Base-by-base conservation (phyloP, 208 protist species). In the Spongospora subterranea region DNA sequence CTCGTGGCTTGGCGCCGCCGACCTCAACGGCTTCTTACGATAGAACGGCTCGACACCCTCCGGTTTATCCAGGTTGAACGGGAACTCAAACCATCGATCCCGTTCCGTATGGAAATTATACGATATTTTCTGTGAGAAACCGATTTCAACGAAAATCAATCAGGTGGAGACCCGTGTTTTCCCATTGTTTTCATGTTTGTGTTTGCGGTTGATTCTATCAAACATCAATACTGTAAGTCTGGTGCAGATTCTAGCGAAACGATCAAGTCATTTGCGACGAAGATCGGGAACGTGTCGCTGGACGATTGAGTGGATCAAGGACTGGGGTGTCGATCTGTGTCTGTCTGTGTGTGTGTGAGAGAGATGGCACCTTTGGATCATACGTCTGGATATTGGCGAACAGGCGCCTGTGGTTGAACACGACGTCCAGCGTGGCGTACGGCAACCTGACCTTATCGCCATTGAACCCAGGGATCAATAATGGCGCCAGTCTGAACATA, bases 81-180 rank as follows among this genome's bases (percentile, higher is more conserved):
- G 71, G n/a, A 82, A 82, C 71, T 82, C 71, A 35, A 39, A 82
- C 71, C 71, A 82, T 39, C 71, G 71, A 35, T 82, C 71, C n/a
- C 40, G 71, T 43, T 82, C 17, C 17, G 71, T 82, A 35, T 82
- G 17, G 71, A 82, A 82, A 82, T 82, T 82, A 43, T 82, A 82
- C 71, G 71, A 45, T 6, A 82, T 82, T 43, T 60, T 60, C 50
- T 60, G 6, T 24, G 24, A 60, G 24, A 60, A 24, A 24, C 24
- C 24, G 13, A 60, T 6, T 29, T 60, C 50, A 60, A 29, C 6
- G 24, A 24, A 60, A 6, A n/a, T n/a, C n/a, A n/a, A n/a, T n/a
- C n/a, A n/a, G n/a, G n/a, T n/a, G n/a, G n/a, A n/a, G n/a, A n/a
- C n/a, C n/a, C n/a, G n/a, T n/a, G n/a, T n/a, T n/a, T n/a, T n/a